Percentiles rank a stretch among this genome's conserved stretches.
These are phyloP conservation scores for Ehretia macrophylla DNA, from an alignment of 257 asterid species.

Conservation along the genomic window DNA sequence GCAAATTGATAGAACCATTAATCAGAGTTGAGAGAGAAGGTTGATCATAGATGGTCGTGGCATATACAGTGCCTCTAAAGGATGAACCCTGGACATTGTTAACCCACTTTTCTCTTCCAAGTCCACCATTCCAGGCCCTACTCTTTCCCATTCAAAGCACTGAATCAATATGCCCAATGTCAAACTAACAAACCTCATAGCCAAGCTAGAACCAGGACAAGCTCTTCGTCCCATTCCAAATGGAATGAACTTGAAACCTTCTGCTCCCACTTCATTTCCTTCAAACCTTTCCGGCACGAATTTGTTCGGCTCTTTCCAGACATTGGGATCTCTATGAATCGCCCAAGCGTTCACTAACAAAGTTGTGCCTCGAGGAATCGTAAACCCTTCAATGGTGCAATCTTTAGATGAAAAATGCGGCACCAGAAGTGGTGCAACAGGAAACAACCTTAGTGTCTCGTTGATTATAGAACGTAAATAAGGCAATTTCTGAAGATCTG, in stretches of 20 bases:
- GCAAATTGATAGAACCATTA: background rate
- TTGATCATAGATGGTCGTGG: conserved; percentile 33
- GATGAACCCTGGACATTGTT: conserved; percentile 46
- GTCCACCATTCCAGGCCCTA: conserved; percentile 38
- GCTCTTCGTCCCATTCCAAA: conserved; percentile 61
- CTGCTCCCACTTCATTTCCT: conserved; percentile 13
- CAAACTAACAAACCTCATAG: conserved; percentile 25
- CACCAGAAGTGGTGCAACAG: conserved; percentile 39
- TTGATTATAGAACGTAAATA: conserved; percentile 33
- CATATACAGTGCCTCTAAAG: conserved; percentile 37
- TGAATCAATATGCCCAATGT: conserved; percentile 44
- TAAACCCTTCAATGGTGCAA: conserved; percentile 25
- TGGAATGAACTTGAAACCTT: conserved; percentile 24
- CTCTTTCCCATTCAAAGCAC: conserved; percentile 53
- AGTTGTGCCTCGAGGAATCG: conserved; percentile 29
- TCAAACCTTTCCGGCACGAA: conserved; percentile 34
- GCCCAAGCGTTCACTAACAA: conserved; percentile 42
- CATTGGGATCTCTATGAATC: conserved; percentile 28
- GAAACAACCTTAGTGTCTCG: conserved; percentile 36
- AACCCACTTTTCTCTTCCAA: conserved; percentile 47
- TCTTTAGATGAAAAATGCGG: conserved; percentile 38
- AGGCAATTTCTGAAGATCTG: conserved; percentile 28
- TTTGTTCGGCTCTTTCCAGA: conserved; percentile 28
- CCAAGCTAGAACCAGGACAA: conserved; percentile 54
- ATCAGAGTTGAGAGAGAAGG: conserved; percentile 17